Percentiles rank a stretch among this genome's conserved stretches.
Evolutionary conservation across 2,329 filamentous ascomycete genomes (phyloP).

Genomic region (Pseudogymnoascus sp.): DNA sequence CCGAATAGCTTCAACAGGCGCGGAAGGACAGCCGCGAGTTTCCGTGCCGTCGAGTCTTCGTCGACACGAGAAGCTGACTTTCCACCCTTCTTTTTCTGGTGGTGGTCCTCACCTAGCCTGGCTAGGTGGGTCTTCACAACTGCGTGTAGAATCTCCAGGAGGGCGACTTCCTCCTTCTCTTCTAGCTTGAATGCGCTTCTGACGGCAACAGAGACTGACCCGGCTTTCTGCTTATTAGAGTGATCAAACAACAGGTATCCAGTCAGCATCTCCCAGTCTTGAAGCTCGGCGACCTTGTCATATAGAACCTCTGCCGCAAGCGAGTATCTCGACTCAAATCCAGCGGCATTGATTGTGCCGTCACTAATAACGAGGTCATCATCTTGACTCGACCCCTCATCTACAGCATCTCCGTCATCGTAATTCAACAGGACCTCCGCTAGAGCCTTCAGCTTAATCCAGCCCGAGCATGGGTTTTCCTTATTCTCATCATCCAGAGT

Average conservation of each 20-base stretch:
- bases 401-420: constrained; percentile 58
- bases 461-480: constrained; percentile 66
- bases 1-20: constrained; percentile 87
- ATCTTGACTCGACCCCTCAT: constrained; percentile 36
- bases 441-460: constrained; percentile 87
- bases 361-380: constrained; percentile 40
- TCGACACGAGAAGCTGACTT: constrained; percentile 43
- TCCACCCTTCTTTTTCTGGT: constrained; percentile 44
- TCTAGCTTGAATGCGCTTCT: constrained; percentile 23
- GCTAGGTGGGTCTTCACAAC: constrained; percentile 67
- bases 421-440: constrained; percentile 77
- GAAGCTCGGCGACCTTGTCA: constrained; percentile 70
- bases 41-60: constrained; percentile 69
- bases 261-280: constrained; percentile 79
- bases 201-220: constrained; percentile 16
- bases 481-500: constrained; percentile 64
- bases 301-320: constrained; percentile 80
- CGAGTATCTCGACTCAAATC: constrained; percentile 72
- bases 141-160: constrained; percentile 80
- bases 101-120: constrained; percentile 57
- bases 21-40: constrained; percentile 71
- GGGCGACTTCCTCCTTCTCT: constrained; percentile 62
- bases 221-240: constrained; percentile 52
- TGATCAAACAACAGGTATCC: constrained; percentile 92
- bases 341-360: constrained; percentile 44